Base-by-base conservation (phyloP, 148 eudicot species). In the Heliamphora exappendiculata region DNA sequence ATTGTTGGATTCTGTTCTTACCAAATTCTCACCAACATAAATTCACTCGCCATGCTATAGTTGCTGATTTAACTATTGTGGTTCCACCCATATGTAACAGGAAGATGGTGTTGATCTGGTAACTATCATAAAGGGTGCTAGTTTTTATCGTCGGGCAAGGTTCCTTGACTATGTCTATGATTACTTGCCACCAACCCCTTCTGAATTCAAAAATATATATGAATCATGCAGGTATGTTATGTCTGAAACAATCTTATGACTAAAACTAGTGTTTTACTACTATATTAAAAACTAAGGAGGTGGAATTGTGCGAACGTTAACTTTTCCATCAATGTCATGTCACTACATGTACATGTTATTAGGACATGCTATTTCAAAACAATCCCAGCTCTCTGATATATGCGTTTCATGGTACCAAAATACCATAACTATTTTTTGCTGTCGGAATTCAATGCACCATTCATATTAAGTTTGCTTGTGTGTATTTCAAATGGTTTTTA, bases 91-190 rank as follows among this genome's bases (percentile, higher is more conserved):
- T 78, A 20, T 73, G 50, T n/a, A 28, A 66, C 88, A 88, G 93
- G 93, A 88, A 50, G 86, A 76, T 57, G 77, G 39, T 39, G 42
- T 90, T 44, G 91, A 90, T 77, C 71, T 90, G 53, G 83, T 81
- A 34, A 67, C 85, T 34, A 82, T 82, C 63, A 79, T 90, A 44
- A 90, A 86, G 80, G 87, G 84, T 28, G 51, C 87, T n/a, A 53
- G 77, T 44, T 81, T 83, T 44, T 90, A 88, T 62, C 91, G 88
- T 28, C 89, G 82, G 73, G 81, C 66, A 31, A 86, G 73, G 50
- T 45, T 5, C 66, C 75, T 64, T 60, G 89, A 90, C 67, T 82
- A 79, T 67, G 79, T 74, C 45, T 42, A 77, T 12, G 89, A 90
- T 65, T 88, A 78, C 80, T 28, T 86, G 44, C 91, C 85, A 2